Evolutionary conservation across 2,329 filamentous ascomycete genomes (phyloP), one percentile per base, ranked within the genome.

Genomic region (Penicillium concentricum): DNA sequence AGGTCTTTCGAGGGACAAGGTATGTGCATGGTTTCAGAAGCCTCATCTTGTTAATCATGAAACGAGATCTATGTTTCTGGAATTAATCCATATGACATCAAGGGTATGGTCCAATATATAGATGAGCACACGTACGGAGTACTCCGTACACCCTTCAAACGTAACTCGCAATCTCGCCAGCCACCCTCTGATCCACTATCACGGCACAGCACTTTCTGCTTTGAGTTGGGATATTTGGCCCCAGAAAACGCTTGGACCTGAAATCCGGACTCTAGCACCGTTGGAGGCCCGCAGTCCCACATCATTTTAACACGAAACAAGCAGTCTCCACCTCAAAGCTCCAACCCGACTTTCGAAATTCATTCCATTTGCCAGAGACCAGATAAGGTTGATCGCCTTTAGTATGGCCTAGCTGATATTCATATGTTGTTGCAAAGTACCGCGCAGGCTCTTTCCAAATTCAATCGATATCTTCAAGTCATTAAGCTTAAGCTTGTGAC

Each of bases 191-290:
- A 41, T 34, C 35, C 44, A 46, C 43, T 22, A 32, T 42, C 20
- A 32, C 26, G 51, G 51, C 43, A 48, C 16, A 54, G 26, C 35
- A 53, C 13, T 54, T 16, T 35, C 35, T 28, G 12, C 9, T 48
- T 20, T 41, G 24, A 32, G 18, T 30, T 16, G 4, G 24, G 16
- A 34, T 26, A 32, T 34, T 35, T 26, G 10, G 37, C 38, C 39
- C 39, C 32, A 55, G 37, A 30, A 41, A 32, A 51, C 53, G 53
- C 47, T 51, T 45, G 34, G 53, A 24, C 47, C 43, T 15, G 22
- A 20, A 22, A 13, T 47, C 42, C 22, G 28, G 44, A 12, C 45
- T 37, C 6, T 18, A 16, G 9, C n/a, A 9, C 32, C 16, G 30
- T 34, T 20, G 26, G 16, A 28, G 53, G 41, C 28, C 47, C 47